A percentile compares a stretch with the other conserved stretches of the same genome.
Conservation (phyloP, 106 monocot genomes). For the Dendrobium catenatum region DNA sequence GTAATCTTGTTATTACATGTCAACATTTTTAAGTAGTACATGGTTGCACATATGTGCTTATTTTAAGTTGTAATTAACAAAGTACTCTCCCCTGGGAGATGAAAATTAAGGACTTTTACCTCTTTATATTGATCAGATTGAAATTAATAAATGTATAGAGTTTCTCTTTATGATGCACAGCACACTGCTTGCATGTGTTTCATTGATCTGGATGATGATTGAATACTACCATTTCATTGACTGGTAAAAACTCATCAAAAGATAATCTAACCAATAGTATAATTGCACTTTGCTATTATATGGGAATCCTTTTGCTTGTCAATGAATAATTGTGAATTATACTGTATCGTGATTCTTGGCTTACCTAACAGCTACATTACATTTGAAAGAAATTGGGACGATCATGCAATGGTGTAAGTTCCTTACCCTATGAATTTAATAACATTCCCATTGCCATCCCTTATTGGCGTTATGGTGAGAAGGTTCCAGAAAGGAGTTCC, state of each 20-base stretch:
- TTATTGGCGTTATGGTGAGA: constrained; percentile 84
- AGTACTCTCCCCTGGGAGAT: too few relatives aligned
- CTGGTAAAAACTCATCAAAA: neutral
- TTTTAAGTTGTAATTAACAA: neutral
- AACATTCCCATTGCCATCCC: constrained; percentile 58
- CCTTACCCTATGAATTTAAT: constrained; percentile 90
- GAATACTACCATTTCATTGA: neutral
- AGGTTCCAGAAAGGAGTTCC: constrained; percentile 94
- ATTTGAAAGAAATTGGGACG: neutral
- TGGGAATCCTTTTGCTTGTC: neutral
- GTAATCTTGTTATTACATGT: neutral
- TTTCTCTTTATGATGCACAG: neutral
- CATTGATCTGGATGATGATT: neutral
- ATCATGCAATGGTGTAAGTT: neutral
- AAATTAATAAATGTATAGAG: neutral
- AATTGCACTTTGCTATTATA: neutral
- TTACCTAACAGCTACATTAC: neutral
- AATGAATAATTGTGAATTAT: neutral
- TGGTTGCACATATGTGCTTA: neutral
- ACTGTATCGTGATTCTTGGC: neutral
- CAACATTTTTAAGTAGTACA: neutral
- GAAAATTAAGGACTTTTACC: neutral
- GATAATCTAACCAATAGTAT: neutral
- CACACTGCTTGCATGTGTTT: neutral
- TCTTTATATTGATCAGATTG: neutral